Conservation (phyloP, 2,329 filamentous ascomycete species). For the Exophiala sideris region DNA sequence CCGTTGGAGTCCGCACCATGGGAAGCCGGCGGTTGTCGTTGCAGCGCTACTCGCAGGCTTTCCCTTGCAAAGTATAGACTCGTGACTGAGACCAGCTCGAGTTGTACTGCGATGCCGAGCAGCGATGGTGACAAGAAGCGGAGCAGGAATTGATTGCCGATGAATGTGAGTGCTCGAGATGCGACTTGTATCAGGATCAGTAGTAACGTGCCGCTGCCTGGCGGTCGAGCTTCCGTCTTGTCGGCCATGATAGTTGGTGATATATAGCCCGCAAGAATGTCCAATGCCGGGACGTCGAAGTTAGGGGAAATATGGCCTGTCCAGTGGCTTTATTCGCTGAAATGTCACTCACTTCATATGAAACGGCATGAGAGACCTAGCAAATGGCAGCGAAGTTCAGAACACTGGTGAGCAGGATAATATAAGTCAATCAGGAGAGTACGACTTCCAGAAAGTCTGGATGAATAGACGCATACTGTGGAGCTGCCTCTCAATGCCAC, state of each 20-base stretch:
- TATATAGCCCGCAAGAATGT: not conserved
- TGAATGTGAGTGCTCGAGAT: conserved; percentile 85
- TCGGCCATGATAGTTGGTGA: conserved; percentile 1
- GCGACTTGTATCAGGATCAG: conserved; percentile 83
- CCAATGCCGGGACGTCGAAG: too few relatives aligned
- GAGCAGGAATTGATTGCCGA: conserved; percentile 85
- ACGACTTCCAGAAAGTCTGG: not conserved
- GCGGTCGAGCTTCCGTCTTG: not conserved
- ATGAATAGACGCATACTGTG: too few relatives aligned
- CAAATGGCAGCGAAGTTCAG: too few relatives aligned
- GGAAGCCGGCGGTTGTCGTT: conserved; percentile 59
- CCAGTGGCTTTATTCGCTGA: too few relatives aligned
- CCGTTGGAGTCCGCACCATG: conserved; percentile 10
- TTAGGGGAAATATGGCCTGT: too few relatives aligned
- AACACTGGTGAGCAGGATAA: too few relatives aligned
- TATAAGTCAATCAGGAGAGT: too few relatives aligned
- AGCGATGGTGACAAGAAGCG: conserved; percentile 82
- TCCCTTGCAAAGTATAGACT: conserved; percentile 94
- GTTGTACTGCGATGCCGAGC: conserved; percentile 79
- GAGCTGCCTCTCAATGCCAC: too few relatives aligned
- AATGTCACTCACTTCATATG: too few relatives aligned
- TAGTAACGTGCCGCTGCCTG: conserved; percentile 58
- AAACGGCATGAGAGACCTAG: too few relatives aligned
- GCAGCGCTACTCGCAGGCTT: conserved; percentile 83
- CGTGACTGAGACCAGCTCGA: conserved; percentile 89